These are phyloP conservation scores for Candida pseudocylindracea DNA, from an alignment of 1,139 yeast genomes.

Conservation along the genomic window DNA sequence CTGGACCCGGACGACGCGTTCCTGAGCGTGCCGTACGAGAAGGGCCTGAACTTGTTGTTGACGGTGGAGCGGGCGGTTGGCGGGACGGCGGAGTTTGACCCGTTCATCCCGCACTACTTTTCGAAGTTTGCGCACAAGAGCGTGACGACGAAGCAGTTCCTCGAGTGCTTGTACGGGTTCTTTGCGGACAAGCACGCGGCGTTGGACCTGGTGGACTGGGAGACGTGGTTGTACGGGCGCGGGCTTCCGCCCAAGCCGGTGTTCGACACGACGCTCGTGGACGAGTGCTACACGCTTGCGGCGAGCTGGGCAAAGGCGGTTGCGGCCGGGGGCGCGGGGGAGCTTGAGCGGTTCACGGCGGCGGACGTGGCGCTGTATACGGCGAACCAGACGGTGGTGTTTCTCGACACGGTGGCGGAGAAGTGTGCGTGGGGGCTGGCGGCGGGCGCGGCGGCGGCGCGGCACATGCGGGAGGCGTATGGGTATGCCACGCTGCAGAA, in stretches of 20 bases:
- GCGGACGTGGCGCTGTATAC: slow-evolving; percentile 33
- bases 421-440: slow-evolving; percentile 10
- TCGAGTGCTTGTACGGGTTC: slow-evolving; percentile 50
- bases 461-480: slow-evolving; percentile 21
- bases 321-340: slow-evolving; percentile 3
- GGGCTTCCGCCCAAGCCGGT: slow-evolving; percentile 80
- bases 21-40: slow-evolving; percentile 76
- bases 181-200: slow-evolving; percentile 21
- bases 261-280: slow-evolving; percentile 61
- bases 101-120: slow-evolving; percentile 64
- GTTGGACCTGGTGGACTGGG: slow-evolving; percentile 62
- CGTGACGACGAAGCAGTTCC: slow-evolving; percentile 62
- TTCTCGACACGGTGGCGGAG: slow-evolving; percentile 36
- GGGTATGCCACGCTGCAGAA: slow-evolving; percentile 29
- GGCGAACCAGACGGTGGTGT: slow-evolving; percentile 60
- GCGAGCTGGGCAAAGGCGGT: slow-evolving; percentile 30
- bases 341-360: slow-evolving; percentile 5
- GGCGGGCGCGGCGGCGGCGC: slow-evolving; percentile 12
- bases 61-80: slow-evolving; percentile 43
- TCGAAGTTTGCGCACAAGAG: slow-evolving; percentile 43
- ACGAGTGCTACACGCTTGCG: slow-evolving; percentile 45
- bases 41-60: slow-evolving; percentile 65
- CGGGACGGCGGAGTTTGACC: slow-evolving; percentile 42
- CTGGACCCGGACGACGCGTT: slow-evolving; percentile 80
- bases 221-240: slow-evolving; percentile 56